phyloP scores from a whole-genome alignment of 169 alveolate species.

The Neospora caninum region DNA sequence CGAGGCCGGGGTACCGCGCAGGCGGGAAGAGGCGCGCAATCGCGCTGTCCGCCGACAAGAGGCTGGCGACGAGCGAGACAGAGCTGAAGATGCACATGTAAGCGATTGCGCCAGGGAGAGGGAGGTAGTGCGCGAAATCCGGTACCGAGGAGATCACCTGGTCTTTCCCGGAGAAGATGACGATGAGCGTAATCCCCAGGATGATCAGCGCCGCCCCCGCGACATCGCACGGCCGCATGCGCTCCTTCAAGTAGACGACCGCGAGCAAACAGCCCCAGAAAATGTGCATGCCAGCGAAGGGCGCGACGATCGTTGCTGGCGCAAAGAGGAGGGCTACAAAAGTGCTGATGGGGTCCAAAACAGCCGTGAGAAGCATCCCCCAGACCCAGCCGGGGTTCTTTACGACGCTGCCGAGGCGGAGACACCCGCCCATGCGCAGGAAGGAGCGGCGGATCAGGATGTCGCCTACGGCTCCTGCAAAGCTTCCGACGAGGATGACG shows the following conservation, averaged over 20 bases:
- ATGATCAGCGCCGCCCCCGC: conserved; percentile 30
- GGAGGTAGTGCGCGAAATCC: background rate
- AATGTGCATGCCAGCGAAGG: conserved; percentile 30
- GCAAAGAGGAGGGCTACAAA: conserved; percentile 23
- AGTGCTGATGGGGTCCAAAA: background rate
- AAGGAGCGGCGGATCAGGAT: background rate
- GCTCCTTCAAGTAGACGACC: background rate
- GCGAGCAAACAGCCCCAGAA: conserved; percentile 34
- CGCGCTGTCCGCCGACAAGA: conserved; percentile 14
- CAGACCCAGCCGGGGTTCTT: background rate
- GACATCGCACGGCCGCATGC: background rate
- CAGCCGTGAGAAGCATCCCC: conserved; percentile 28
- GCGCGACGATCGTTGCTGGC: conserved; percentile 9
- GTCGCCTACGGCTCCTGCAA: conserved; percentile 6
- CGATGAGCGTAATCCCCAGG: conserved; percentile 39
- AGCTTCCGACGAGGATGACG: background rate
- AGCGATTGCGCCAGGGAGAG: background rate
- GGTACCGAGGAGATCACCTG: background rate
- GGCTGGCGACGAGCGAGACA: background rate
- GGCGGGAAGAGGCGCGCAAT: background rate
- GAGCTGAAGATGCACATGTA: background rate
- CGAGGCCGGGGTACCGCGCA: background rate
- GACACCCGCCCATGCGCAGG: background rate
- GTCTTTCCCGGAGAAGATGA: conserved; percentile 37
- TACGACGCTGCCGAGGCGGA: background rate